A percentile compares a stretch with the other conserved stretches of the same genome.
Conservation (phyloP, 2,329 filamentous ascomycete genomes). For the Cyclaneusma minus region DNA sequence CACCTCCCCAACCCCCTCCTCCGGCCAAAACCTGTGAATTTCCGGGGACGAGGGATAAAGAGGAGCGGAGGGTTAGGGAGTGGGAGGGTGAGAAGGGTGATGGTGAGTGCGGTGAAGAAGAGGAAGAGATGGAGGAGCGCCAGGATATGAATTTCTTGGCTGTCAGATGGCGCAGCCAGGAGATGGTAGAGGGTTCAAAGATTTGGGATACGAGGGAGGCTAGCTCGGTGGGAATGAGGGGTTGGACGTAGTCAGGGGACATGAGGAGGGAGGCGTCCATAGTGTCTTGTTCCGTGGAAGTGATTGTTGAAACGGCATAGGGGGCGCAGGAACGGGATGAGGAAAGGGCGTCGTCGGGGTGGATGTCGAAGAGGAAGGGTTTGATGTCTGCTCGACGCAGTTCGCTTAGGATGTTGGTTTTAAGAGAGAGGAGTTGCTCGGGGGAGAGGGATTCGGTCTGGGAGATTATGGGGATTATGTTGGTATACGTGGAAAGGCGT, state of each 20-base stretch:
- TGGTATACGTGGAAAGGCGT: conserved; percentile 57
- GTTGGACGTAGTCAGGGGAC: conserved; percentile 79
- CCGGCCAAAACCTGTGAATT: too few species aligned
- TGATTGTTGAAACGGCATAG: conserved; percentile 65
- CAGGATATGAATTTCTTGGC: conserved; percentile 70
- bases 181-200: conserved; percentile 63
- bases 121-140: conserved; percentile 25
- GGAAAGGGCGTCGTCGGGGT: conserved; percentile 6
- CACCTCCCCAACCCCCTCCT: too few species aligned
- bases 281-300: conserved; percentile 55
- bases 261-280: conserved; percentile 93
- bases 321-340: conserved; percentile 25
- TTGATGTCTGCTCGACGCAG: conserved; percentile 41
- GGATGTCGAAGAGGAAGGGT: conserved; percentile 49
- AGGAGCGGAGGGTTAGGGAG: conserved; percentile 18
- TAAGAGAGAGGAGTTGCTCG: conserved; percentile 40
- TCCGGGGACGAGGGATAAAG: conserved; percentile 11
- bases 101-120: conserved; percentile 13
- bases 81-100: conserved; percentile 13
- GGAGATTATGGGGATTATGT: conserved; percentile 70
- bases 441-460: conserved; percentile 55
- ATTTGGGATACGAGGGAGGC: conserved; percentile 51
- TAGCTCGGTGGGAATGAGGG: conserved; percentile 64
- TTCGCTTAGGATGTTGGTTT: conserved; percentile 39
- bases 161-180: conserved; percentile 68